Evolutionary conservation across 2,329 filamentous ascomycete genomes (phyloP).

Genomic region (Ceratocystis smalleyi): DNA sequence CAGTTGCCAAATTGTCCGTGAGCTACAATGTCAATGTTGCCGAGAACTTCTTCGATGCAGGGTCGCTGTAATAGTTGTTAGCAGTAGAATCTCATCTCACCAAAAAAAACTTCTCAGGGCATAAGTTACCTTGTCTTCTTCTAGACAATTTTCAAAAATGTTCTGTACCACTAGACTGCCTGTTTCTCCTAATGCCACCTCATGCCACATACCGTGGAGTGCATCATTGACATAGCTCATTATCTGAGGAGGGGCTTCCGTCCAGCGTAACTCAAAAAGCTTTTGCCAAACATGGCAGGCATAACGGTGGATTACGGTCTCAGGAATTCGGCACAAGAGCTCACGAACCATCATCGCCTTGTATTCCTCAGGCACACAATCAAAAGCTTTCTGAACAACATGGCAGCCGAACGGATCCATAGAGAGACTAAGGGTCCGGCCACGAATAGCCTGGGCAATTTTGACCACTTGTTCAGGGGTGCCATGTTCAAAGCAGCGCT

Average conservation of each 20-base stretch:
- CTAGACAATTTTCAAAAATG: constrained; percentile 97
- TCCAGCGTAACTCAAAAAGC: constrained; percentile 94
- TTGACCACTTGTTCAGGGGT: constrained; percentile 86
- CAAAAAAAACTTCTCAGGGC: background rate
- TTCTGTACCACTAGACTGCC: constrained; percentile 97
- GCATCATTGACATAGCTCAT: constrained; percentile 98
- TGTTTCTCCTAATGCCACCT: constrained; percentile 91
- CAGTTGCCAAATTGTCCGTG: constrained; percentile 98
- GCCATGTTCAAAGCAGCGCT: constrained; percentile 97
- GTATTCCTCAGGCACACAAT: constrained; percentile 92
- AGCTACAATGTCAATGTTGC: constrained; percentile 88
- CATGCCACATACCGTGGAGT: constrained; percentile 93
- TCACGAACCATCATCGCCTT: constrained; percentile 99
- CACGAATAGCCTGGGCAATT: constrained; percentile 86
- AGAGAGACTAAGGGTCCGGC: constrained; percentile 82
- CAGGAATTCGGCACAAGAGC: constrained; percentile 81
- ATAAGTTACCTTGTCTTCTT: constrained; percentile 76
- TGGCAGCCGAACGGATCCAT: constrained; percentile 99
- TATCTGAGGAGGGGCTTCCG: constrained; percentile 83
- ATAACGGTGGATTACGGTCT: constrained; percentile 96
- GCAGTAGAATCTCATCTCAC: background rate
- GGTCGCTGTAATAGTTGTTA: constrained; percentile 49
- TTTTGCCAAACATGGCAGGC: constrained; percentile 99
- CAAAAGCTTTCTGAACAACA: constrained; percentile 96
- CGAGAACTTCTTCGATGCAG: constrained; percentile 90